Conservation (phyloP, 257 asterid genomes). For the Nemophila menziesii region DNA sequence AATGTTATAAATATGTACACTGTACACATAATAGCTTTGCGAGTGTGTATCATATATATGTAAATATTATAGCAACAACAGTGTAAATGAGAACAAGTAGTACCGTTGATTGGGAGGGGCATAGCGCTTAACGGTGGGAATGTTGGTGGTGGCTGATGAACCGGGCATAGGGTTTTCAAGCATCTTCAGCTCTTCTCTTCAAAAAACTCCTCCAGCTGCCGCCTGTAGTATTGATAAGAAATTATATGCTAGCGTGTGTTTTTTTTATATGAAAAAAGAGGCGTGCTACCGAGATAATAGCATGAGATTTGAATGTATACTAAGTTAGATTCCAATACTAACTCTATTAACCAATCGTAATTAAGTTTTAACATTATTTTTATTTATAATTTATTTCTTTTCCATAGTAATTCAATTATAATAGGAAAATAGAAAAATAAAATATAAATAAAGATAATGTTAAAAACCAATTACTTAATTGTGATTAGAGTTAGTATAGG, state of each 20-base stretch:
- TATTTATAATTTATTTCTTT: no score
- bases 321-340: no score
- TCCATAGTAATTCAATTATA: no score
- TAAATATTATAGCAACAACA: neutral
- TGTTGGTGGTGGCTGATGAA: constrained; percentile 29
- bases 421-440: no score
- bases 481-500: no score
- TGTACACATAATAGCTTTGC: neutral
- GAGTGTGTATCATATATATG: neutral
- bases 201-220: constrained; percentile 11
- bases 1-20: neutral
- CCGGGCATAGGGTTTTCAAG: constrained; percentile 61
- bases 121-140: constrained; percentile 50
- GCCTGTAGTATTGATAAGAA: neutral
- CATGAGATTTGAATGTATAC: no score
- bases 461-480: no score
- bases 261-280: no score
- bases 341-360: no score
- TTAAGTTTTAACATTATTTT: no score
- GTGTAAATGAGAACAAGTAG: neutral
- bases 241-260: neutral
- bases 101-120: constrained; percentile 96
- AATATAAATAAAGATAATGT: no score
- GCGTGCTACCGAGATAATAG: no score
- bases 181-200: constrained; percentile 23